These are phyloP conservation scores for Oenanthe javanica DNA, from an alignment of 140 eudicot species.

Conservation along the genomic window DNA sequence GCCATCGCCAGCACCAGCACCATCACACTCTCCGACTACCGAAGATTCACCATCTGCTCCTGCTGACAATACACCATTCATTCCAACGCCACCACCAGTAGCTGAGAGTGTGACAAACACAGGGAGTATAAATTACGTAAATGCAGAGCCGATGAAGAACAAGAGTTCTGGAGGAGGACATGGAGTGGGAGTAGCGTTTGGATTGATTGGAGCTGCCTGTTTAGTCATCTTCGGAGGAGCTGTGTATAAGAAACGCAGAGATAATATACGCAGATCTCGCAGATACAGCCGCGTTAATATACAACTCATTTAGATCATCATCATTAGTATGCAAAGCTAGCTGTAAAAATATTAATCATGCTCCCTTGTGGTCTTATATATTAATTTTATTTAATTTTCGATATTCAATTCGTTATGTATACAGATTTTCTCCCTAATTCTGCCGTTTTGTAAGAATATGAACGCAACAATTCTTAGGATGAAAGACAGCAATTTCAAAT, in stretches of 20 bases:
- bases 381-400: neutral
- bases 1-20: conserved; percentile 22
- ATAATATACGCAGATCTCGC: conserved; percentile 36
- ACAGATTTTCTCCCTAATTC: neutral
- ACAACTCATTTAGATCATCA: neutral
- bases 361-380: neutral
- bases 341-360: neutral
- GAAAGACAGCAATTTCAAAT: neutral
- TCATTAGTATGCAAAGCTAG: neutral
- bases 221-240: conserved; percentile 26
- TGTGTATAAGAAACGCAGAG: conserved; percentile 42
- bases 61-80: neutral
- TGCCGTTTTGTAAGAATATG: no score
- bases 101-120: conserved; percentile 1
- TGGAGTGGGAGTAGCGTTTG: conserved; percentile 42
- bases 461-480: neutral
- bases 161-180: conserved; percentile 30
- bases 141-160: neutral
- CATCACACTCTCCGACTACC: conserved; percentile 20
- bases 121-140: neutral
- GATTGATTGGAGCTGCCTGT: conserved; percentile 31
- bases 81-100: conserved; percentile 16
- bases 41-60: neutral
- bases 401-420: neutral
- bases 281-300: conserved; percentile 23